Base-by-base conservation (phyloP, 768 basidiomycete genomes). In the Xerocomus potaroensis region DNA sequence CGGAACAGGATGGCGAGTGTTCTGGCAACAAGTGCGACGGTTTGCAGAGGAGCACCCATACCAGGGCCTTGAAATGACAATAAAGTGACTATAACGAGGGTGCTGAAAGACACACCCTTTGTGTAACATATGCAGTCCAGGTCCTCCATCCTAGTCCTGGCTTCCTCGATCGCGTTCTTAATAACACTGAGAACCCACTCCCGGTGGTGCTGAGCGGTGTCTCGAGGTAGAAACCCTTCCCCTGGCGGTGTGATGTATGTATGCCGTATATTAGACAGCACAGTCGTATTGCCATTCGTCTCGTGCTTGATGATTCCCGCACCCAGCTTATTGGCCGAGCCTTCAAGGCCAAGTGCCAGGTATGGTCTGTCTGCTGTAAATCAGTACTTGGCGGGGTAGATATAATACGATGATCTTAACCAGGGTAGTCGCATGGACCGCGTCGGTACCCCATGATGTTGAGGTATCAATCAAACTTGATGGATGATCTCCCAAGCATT, bases 231-330 rank as follows among this genome's bases (percentile, higher is more conserved):
- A 62, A 99, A 99, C 1, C 96, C 96, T 70, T 98, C 92, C 2
- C 96, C 96, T 3, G 95, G 91, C 5, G 96, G 96, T 2, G 96
- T 98, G 56, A 98, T 89, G 65, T 98, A 97, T n/a, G 96, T 99
- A 59, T 97, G 96, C 53, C 96, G 80, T 52, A 97, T 75, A 59
- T 99, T 99, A 19, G 92, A 88, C 6, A 97, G 76, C 12, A 97
- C 90, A 19, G 73, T 71, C 2, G 84, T 79, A 26, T 81, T 78
- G 19, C 85, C 84, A 63, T 91, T 77, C 19, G 79, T 73, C 15
- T 75, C 73, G 62, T 99, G 96, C 56, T 80, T 80, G 67, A 98
- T 90, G 40, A 98, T 74, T 9, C 96, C 96, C 16, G 87, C 90
- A 10, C 96, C 96, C 26, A 99, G 77, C 67, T 99, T 99, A 72